phyloP scores from a whole-genome alignment of 352 stramenopile genomes.

The Thraustochytrium sp. region DNA sequence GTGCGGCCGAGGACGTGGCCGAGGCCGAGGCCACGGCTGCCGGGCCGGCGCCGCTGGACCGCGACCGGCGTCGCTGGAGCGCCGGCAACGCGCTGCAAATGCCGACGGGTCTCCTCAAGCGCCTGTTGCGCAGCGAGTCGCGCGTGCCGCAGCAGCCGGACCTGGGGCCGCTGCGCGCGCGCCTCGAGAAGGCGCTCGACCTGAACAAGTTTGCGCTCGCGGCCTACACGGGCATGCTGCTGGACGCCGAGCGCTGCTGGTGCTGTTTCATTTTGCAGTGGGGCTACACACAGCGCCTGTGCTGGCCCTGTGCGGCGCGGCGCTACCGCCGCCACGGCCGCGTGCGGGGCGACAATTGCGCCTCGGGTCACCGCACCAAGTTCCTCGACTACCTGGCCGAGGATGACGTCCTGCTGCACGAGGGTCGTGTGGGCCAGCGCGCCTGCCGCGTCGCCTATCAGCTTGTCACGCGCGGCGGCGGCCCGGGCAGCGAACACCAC shows the following conservation, averaged over 20 bases:
- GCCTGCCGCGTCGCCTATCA: conserved; percentile 16
- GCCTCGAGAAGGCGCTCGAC: conserved; percentile 19
- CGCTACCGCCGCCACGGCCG: neutral
- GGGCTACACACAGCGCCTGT: neutral
- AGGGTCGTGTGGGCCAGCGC: neutral
- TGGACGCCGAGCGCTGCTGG: neutral
- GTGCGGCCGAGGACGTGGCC: neutral
- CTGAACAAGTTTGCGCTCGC: conserved; percentile 17
- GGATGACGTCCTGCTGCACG: neutral
- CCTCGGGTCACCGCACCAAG: neutral
- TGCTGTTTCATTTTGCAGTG: neutral
- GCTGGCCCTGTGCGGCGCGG: neutral
- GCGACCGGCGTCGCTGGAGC: no score
- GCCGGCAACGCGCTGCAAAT: no score
- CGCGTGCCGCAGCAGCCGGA: neutral
- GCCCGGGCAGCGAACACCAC: no score
- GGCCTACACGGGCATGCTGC: conserved; percentile 18
- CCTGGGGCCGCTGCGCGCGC: neutral
- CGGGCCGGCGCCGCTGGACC: no score
- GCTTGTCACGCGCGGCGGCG: neutral
- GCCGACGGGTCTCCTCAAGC: no score
- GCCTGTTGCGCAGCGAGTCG: neutral
- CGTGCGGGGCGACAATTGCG: neutral
- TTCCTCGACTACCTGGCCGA: conserved; percentile 4
- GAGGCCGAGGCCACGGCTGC: no score